Conservation (phyloP, 305 asterid genomes). For the Rubia balearica region DNA sequence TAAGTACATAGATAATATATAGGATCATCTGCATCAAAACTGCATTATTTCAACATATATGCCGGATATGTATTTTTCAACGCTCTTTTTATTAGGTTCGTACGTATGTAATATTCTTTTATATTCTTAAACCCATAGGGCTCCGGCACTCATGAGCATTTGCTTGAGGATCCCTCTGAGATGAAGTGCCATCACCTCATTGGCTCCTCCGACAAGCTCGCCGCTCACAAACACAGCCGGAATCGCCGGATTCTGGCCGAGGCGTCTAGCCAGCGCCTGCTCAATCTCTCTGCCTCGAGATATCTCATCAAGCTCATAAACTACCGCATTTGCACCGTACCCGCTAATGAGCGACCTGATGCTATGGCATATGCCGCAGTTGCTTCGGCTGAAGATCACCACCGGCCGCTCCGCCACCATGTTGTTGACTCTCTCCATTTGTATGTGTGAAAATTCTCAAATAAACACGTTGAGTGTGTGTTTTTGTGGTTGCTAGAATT, state of each 20-base stretch:
- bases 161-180: slow-evolving; percentile 51
- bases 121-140: slow-evolving; percentile 41
- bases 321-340: slow-evolving; percentile 50
- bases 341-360: slow-evolving; percentile 51
- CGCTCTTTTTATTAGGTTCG: too few relatives aligned
- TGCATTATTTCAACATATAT: slow-evolving; percentile 14
- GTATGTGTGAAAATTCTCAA: not conserved
- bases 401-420: slow-evolving; percentile 66
- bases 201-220: slow-evolving; percentile 66
- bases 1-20: not conserved
- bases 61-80: slow-evolving; percentile 4
- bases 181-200: slow-evolving; percentile 75
- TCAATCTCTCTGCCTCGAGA: slow-evolving; percentile 60
- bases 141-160: slow-evolving; percentile 78
- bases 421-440: slow-evolving; percentile 48
- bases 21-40: slow-evolving; percentile 14
- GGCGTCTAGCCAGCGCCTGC: slow-evolving; percentile 47
- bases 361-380: slow-evolving; percentile 65
- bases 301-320: slow-evolving; percentile 74
- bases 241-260: slow-evolving; percentile 62
- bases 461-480: not conserved
- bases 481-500: not conserved
- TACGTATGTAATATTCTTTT: too few relatives aligned
- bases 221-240: slow-evolving; percentile 83
- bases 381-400: slow-evolving; percentile 73